Evolutionary conservation across 208 protist genomes (phyloP), one percentile per base, ranked within the genome.

Genomic region (Leishmania arabica): DNA sequence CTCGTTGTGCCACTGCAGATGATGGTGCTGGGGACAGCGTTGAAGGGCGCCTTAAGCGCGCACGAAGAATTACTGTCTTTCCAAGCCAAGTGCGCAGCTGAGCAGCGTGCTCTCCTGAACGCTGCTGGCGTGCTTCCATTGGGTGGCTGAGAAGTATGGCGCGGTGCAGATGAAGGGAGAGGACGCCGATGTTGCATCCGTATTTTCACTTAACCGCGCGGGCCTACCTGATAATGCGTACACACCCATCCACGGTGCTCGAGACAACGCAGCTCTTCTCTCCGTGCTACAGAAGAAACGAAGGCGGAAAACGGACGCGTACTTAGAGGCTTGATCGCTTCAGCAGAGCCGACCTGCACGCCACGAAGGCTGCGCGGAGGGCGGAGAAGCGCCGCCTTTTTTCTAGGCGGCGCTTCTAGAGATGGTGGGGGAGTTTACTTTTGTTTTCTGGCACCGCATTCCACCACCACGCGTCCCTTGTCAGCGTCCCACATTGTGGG

Each of bases 11-110:
- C 66, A 9, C 19, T 82, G 54, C 78, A 76, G 53, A 65, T 76
- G 15, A 70, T 69, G n/a, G 74, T 82, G 24, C 77, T 86, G 53
- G n/a, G 64, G 9, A 79, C 78, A 56, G 82, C 82, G 49, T 45
- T 86, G 62, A 78, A 72, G 19, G 82, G 82, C 2, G 82, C 82
- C 5, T 65, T 80, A 9, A 62, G 24, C 53, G 77, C 82, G 47
- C 77, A 82, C 71, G 78, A 74, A 40, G 82, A 86, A 45, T 69
- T 80, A 62, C 82, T 82, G 13, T 66, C 74, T 27, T 86, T 86
- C 45, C 77, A 62, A 9, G 78, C 58, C 34, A 45, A 42, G 45
- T 86, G 82, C 53, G 82, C 82, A 21, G 69, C 53, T 60, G 82
- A 86, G 78, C 82, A 82, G 74, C 77, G 80, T 27, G 76, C 73